Conservation (phyloP, 768 basidiomycete species). For the Crucibulum laeve region DNA sequence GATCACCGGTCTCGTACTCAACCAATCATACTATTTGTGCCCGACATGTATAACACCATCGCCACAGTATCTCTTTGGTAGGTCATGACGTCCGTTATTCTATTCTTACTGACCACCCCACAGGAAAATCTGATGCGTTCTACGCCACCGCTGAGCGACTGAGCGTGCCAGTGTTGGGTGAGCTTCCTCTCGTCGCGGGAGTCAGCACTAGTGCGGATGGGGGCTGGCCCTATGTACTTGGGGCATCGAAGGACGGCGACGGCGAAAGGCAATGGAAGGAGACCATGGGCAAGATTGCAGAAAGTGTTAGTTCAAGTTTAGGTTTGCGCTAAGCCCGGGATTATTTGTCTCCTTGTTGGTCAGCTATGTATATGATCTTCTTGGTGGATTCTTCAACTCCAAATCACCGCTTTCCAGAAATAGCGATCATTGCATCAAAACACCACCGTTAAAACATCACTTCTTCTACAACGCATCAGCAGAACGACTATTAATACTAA, state of each 20-base stretch:
- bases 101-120: slow-evolving; percentile 40
- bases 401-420: too few species aligned
- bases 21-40: slow-evolving; percentile 83
- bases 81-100: slow-evolving; percentile 14
- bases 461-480: too few species aligned
- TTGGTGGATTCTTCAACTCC: too few species aligned
- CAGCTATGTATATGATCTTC: neutral
- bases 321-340: neutral
- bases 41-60: slow-evolving; percentile 59
- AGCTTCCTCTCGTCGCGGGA: slow-evolving; percentile 73
- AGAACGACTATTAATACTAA: too few species aligned
- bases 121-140: slow-evolving; percentile 66
- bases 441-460: too few species aligned
- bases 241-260: slow-evolving; percentile 12
- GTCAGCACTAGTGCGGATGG: slow-evolving; percentile 72
- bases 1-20: slow-evolving; percentile 86
- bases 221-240: slow-evolving; percentile 51
- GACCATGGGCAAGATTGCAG: slow-evolving; percentile 17
- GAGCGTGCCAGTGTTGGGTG: slow-evolving; percentile 63
- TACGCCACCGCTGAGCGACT: slow-evolving; percentile 52
- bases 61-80: slow-evolving; percentile 27
- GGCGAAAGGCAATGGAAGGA: slow-evolving; percentile 20
- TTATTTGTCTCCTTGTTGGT: neutral
- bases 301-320: slow-evolving; percentile 7
- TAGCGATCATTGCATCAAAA: too few species aligned